These are phyloP conservation scores for Aegilops bicornis DNA, from an alignment of 176 grass and related monocot species.

Conservation along the genomic window DNA sequence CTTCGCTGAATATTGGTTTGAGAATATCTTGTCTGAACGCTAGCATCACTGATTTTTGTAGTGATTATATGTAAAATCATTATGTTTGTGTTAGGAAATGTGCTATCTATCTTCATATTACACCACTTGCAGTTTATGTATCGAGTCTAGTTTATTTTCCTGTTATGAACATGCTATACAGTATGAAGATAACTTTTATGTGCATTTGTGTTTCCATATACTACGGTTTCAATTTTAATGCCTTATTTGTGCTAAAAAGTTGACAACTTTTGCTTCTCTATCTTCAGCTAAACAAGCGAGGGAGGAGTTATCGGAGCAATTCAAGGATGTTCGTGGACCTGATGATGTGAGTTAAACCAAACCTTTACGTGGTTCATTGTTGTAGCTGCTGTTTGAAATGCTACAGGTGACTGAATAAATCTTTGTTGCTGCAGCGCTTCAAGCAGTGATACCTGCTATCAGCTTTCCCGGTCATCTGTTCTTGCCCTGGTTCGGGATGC, in stretches of 20 bases:
- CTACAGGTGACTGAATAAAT: background rate
- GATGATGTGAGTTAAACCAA: slow-evolving; percentile 26
- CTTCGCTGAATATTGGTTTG: too few species aligned
- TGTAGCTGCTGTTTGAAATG: background rate
- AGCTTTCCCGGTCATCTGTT: background rate
- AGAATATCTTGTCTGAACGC: too few species aligned
- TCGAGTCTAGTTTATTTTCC: background rate
- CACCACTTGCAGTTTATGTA: background rate
- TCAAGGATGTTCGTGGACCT: slow-evolving; percentile 34
- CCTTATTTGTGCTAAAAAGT: background rate
- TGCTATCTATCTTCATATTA: background rate
- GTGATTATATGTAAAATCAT: background rate
- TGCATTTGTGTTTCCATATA: background rate
- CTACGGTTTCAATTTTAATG: background rate
- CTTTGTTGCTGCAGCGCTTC: slow-evolving; percentile 46
- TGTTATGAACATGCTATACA: background rate
- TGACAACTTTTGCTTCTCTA: background rate
- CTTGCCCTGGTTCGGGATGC: background rate
- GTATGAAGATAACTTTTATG: too few species aligned
- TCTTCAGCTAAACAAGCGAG: slow-evolving; percentile 47
- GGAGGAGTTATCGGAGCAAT: slow-evolving; percentile 39
- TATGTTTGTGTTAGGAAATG: background rate
- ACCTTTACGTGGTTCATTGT: background rate
- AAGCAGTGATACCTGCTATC: slow-evolving; percentile 22
- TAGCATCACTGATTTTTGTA: background rate